Base-by-base conservation (phyloP, 78 protist genomes). In the Dictyostelium discoideum region DNA sequence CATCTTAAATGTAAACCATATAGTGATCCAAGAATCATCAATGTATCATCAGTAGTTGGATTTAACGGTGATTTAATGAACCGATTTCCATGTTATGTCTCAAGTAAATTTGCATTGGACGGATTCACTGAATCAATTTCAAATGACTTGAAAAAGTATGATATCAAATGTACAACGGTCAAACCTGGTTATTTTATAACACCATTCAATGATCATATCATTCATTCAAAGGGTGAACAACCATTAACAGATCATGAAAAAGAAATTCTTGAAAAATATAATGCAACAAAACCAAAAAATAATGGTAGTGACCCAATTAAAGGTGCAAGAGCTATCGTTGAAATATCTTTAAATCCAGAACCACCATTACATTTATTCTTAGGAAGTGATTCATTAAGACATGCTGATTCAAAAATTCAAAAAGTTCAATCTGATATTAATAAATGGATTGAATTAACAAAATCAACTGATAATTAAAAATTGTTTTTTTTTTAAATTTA, bases 251-350 rank as follows among this genome's bases (percentile, higher is more conserved):
- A 79, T 5, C n/a, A 60, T 20, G 69, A 60, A 60, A 60, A 60
- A 6, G 69, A 60, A 60, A 20, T 60, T 2, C 69, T 60, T 20
- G 69, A 60, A 20, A 60, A 60, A 60, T 44, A 79, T 79, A 37
- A 79, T 5, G n/a, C 81, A 13, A 29, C 37, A 5, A 74, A 29
- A 32, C 22, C 40, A 74, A 16, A 73, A 1, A 78, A 78, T 26
- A 83, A 83, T 73, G n/a, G 46, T 6, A 87, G 95, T 24, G 87
- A 80, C 37, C 87, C 95, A 13, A 48, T 32, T 5, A 81, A 82
- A 50, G 81, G 69, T 13, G 88, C 74, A 7, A 37, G 50, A 54
- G 95, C 85, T 13, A 8, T 90, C 6, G 6, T 90, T 83, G 5
- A 50, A 54, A 20, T 82, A 37, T 26, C 87, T 22, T 1, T 29